phyloP scores from a whole-genome alignment of 345 rosid genomes.

The Bruguiera parviflora region DNA sequence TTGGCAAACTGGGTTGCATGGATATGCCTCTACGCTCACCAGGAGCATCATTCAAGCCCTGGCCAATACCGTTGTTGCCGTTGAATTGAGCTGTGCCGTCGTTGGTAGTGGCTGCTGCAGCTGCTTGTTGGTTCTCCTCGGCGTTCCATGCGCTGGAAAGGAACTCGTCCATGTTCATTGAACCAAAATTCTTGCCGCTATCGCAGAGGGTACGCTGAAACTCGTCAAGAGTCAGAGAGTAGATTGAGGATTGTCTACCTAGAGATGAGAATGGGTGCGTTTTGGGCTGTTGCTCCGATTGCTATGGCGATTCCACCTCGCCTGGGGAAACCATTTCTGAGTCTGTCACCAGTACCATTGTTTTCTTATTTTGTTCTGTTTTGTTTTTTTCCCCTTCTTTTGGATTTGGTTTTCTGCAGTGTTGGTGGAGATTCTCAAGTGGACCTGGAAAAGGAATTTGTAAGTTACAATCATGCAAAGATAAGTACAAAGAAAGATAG shows the following conservation, averaged over 20 bases:
- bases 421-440: too few relatives aligned
- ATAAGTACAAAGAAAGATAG: too few relatives aligned
- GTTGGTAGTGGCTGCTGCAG: conserved; percentile 8
- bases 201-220: conserved; percentile 70
- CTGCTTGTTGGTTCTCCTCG: conserved; percentile 60
- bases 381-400: not conserved
- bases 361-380: not conserved
- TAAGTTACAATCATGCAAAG: too few relatives aligned
- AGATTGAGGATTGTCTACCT: conserved; percentile 72
- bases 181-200: conserved; percentile 79
- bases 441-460: too few relatives aligned
- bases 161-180: conserved; percentile 98
- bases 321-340: conserved; percentile 36
- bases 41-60: conserved; percentile 3
- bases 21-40: conserved; percentile 13
- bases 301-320: conserved; percentile 49
- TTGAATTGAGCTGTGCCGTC: not conserved
- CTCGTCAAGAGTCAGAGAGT: conserved; percentile 83
- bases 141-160: conserved; percentile 86
- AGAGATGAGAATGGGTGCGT: conserved; percentile 44
- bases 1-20: conserved; percentile 53
- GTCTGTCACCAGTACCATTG: conserved; percentile 36
- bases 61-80: not conserved
- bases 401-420: not conserved
- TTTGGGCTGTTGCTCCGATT: conserved; percentile 28